Base-by-base conservation (phyloP, 345 rosid genomes). In the Hirschfeldia incana region DNA sequence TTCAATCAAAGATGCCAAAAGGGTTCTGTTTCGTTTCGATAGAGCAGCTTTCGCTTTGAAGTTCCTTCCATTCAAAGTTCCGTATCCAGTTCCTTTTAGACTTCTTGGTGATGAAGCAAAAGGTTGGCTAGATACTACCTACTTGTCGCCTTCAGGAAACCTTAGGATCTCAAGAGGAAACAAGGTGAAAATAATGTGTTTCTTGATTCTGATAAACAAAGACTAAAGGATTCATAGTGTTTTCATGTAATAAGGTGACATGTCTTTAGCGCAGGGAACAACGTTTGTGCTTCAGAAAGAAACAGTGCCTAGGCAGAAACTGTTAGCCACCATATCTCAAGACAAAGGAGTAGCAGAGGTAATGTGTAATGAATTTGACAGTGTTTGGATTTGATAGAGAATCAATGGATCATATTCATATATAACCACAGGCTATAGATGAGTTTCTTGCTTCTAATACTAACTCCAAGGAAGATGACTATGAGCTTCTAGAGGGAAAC, bases 81-180 rank as follows among this genome's bases (percentile, higher is more conserved):
- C 98, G 65, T 94, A 94, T 78, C 98, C 97, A 11, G 96, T 94
- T 62, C 98, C 98, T 58, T 94, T 94, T 81, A 83, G 84, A 84
- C 92, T 95, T 81, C 98, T 95, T 66, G 99, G 99, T 74, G 94
- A 95, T 86, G 99, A 95, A 76, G 98, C 94, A 26, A 93, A 89
- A 80, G 97, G 99, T 37, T 95, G 99, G 98, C 75, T 90, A 71
- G 99, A 95, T 78, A 92, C 85, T 2, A 89, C 98, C 0, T 92
- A 92, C 73, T 76, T 94, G 85, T 92, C 99, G 2, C 87, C 85
- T 34, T 89, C 97, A 0, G 98, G 99, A 34, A 91, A 92, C 79
- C 89, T 92, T 61, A 90, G 99, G 17, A 87, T 95, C 72, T 95
- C 99, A 29, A 88, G 92, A 69, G 99, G 99, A 81, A 95, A 87